Conservation (phyloP, 495 filamentous ascomycete genomes). For the Halenospora varia region DNA sequence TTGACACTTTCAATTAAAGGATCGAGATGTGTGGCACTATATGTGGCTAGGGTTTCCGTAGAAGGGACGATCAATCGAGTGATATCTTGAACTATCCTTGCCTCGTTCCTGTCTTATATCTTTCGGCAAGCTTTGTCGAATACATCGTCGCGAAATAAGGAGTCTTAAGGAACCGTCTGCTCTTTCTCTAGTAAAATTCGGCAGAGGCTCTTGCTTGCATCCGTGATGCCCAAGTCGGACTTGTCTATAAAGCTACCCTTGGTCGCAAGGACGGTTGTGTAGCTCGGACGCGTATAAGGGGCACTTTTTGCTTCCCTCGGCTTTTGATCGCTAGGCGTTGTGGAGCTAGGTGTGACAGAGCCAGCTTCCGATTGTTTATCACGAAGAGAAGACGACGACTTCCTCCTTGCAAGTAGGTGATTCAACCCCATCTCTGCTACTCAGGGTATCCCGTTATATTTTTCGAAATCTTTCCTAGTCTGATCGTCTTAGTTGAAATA, state of each 20-base stretch:
- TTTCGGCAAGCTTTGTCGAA: slow-evolving; percentile 30
- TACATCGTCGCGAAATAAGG: slow-evolving; percentile 33
- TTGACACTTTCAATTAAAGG: slow-evolving; percentile 37
- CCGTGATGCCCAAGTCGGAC: slow-evolving; percentile 24
- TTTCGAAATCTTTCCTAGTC: slow-evolving; percentile 14
- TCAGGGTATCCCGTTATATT: slow-evolving; percentile 8
- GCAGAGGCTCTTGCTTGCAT: slow-evolving; percentile 24
- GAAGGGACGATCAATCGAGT: slow-evolving; percentile 35
- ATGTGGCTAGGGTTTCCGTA: slow-evolving; percentile 29
- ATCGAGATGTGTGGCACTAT: slow-evolving; percentile 27
- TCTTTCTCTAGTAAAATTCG: slow-evolving; percentile 11
- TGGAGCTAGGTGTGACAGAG: slow-evolving; percentile 23
- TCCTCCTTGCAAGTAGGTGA: slow-evolving; percentile 9
- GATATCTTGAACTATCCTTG: slow-evolving; percentile 35
- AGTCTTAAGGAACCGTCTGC: slow-evolving; percentile 22
- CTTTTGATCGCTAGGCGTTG: slow-evolving; percentile 29
- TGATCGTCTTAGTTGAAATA: slow-evolving; percentile 16
- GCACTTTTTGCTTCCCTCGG: slow-evolving; percentile 32
- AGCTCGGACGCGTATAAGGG: slow-evolving; percentile 32
- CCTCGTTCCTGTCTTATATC: slow-evolving; percentile 33
- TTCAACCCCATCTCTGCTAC: slow-evolving; percentile 4
- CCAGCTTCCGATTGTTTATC: slow-evolving; percentile 30
- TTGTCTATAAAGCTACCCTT: slow-evolving; percentile 35
- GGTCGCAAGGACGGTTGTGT: slow-evolving; percentile 26
- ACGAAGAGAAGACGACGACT: slow-evolving; percentile 23